Evolutionary conservation across 75 land plant genomes (phyloP).

Genomic region (Selaginella moellendorffii): DNA sequence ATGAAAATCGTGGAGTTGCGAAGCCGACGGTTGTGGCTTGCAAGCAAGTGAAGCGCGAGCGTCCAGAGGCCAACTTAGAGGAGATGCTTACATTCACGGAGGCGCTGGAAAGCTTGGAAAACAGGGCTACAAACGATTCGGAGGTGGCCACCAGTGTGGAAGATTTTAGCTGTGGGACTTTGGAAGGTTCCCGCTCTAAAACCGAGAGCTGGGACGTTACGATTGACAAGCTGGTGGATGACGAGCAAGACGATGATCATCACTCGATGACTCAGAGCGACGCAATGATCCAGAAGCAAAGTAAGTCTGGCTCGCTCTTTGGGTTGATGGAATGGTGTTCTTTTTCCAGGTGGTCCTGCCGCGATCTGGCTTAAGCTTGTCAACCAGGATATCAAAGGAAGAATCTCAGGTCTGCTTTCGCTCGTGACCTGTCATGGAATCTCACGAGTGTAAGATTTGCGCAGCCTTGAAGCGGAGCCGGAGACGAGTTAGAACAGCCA

Average conservation of each 20-base stretch:
- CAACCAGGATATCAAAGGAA: not conserved
- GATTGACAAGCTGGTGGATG: not conserved
- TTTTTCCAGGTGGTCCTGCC: not conserved
- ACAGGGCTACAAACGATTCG: too few species aligned
- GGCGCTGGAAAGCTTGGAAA: too few species aligned
- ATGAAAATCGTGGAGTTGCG: not conserved
- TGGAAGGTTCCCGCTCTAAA: not conserved
- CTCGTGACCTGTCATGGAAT: not conserved
- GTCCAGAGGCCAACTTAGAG: too few species aligned
- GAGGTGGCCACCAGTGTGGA: not conserved
- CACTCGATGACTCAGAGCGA: not conserved
- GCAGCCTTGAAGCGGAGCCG: not conserved
- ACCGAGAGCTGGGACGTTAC: not conserved
- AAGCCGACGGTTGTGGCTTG: not conserved
- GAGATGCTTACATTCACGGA: too few species aligned
- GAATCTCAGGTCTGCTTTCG: not conserved
- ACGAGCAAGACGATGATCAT: not conserved
- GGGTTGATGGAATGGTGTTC: too few species aligned
- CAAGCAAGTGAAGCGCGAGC: not conserved
- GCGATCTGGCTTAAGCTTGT: not conserved
- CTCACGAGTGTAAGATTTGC: not conserved
- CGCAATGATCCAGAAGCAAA: too few species aligned
- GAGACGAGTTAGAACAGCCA: not conserved
- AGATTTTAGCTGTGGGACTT: not conserved
- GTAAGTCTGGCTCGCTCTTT: too few species aligned